These are phyloP conservation scores for Fraxinus platypoda DNA, from an alignment of 305 asterid genomes.

Conservation along the genomic window DNA sequence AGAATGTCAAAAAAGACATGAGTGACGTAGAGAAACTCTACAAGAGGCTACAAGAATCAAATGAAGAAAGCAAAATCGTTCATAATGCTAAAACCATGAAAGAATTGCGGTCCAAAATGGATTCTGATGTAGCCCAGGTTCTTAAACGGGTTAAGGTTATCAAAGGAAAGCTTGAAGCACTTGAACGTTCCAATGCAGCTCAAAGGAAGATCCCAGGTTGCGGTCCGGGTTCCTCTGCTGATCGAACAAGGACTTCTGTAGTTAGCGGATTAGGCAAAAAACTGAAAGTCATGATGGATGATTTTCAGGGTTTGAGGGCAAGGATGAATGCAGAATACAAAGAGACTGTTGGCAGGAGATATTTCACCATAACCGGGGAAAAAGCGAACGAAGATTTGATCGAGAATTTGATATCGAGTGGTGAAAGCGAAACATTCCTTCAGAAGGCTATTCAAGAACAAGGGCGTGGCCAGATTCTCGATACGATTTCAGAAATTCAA, in stretches of 20 bases:
- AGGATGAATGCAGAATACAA: conserved; percentile 70
- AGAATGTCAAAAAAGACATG: conserved; percentile 64
- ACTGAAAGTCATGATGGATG: conserved; percentile 72
- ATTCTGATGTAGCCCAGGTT: conserved; percentile 58
- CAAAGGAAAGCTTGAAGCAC: conserved; percentile 60
- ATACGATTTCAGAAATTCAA: conserved; percentile 67
- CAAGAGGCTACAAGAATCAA: conserved; percentile 52
- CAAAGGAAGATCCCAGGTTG: conserved; percentile 56
- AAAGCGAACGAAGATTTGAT: conserved; percentile 56
- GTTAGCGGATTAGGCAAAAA: conserved; percentile 77
- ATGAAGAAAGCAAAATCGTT: conserved; percentile 61
- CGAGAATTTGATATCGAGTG: conserved; percentile 62
- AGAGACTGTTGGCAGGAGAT: conserved; percentile 71
- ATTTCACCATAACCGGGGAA: conserved; percentile 68
- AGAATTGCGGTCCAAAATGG: conserved; percentile 65
- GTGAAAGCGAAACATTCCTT: conserved; percentile 65
- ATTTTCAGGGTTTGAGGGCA: conserved; percentile 63
- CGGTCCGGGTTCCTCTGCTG: conserved; percentile 73
- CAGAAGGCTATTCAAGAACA: conserved; percentile 77
- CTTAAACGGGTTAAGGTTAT: conserved; percentile 55
- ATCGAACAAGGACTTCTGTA: conserved; percentile 61
- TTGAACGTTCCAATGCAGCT: conserved; percentile 55
- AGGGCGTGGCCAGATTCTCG: conserved; percentile 64
- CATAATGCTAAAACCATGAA: conserved; percentile 56
- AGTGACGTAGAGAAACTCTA: conserved; percentile 54